Conservation (phyloP, 164 flowering plant genomes). For the Santalum album region DNA sequence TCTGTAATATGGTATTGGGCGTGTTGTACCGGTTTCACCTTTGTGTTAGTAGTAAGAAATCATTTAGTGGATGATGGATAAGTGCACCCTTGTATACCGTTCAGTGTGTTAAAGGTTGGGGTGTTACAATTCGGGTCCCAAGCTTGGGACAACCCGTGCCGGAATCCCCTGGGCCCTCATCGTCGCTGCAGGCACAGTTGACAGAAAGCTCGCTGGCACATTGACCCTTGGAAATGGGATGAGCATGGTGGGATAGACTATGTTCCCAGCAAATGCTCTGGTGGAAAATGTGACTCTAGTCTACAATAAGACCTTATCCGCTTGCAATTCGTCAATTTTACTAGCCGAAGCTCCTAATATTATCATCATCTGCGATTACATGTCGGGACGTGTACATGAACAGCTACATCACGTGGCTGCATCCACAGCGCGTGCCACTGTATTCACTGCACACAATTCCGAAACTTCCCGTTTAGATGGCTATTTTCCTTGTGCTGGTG, state of each 20-base stretch:
- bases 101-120: too few species aligned
- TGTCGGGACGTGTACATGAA: neutral
- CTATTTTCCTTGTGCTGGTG: constrained; percentile 22
- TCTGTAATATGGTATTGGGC: too few species aligned
- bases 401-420: neutral
- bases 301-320: neutral
- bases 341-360: neutral
- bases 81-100: too few species aligned
- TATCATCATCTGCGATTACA: neutral
- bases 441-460: neutral
- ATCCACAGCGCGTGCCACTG: neutral
- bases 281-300: neutral
- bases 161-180: neutral
- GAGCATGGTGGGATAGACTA: neutral
- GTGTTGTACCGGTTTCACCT: too few species aligned
- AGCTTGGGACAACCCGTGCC: neutral
- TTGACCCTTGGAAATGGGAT: neutral
- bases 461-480: neutral
- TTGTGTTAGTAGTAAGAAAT: too few species aligned
- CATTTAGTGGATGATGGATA: too few species aligned
- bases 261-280: neutral
- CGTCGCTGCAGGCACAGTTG: neutral
- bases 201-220: neutral
- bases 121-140: too few species aligned
- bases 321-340: neutral